Percentiles rank a stretch among this genome's conserved stretches.
These are phyloP conservation scores for Penicillium vulpinum DNA, from an alignment of 2,329 filamentous ascomycete species.

Conservation along the genomic window DNA sequence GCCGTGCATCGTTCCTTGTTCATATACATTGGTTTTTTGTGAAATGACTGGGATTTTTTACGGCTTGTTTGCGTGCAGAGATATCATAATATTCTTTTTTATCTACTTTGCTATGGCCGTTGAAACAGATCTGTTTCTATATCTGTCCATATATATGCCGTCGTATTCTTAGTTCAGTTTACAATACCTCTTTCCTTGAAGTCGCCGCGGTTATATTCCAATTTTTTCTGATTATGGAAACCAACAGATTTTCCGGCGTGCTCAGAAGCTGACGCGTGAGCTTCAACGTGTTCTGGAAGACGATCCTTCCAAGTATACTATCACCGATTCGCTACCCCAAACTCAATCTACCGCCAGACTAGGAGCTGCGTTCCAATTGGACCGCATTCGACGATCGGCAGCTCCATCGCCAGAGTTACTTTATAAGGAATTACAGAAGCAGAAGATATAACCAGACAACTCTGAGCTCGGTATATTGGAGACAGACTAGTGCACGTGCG, in stretches of 20 bases:
- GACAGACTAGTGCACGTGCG: no score
- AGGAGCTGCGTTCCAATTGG: constrained; percentile 5
- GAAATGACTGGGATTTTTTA: neutral
- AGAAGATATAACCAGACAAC: neutral
- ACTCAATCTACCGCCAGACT: no score
- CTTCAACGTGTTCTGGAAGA: neutral
- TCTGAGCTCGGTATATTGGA: neutral
- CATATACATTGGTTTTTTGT: neutral
- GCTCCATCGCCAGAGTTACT: neutral
- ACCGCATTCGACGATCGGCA: neutral
- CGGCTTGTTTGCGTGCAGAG: neutral
- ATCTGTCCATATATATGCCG: neutral
- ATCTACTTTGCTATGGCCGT: neutral
- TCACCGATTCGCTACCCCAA: no score
- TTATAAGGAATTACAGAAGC: neutral
- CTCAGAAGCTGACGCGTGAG: neutral
- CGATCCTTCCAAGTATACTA: no score
- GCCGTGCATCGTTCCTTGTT: neutral
- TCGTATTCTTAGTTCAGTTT: neutral
- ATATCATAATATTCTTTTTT: neutral
- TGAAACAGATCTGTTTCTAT: neutral
- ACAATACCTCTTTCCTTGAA: neutral
- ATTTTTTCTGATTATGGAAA: neutral
- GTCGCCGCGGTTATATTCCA: neutral
- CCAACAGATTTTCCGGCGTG: neutral